Evolutionary conservation across 176 grass and related monocot species (phyloP).

Genomic region (Bromus sterilis): DNA sequence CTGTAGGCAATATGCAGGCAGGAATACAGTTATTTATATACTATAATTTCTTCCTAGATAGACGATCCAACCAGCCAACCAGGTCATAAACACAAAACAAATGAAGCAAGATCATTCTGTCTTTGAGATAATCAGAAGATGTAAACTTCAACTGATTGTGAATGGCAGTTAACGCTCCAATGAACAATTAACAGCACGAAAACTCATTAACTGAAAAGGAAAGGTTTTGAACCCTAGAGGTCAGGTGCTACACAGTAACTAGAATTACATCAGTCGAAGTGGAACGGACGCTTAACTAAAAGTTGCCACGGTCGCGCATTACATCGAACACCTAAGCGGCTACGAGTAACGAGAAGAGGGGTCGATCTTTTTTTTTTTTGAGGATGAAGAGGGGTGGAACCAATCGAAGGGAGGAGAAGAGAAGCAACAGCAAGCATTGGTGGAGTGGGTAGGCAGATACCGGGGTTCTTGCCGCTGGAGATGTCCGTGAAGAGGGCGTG

Average conservation of each 20-base stretch:
- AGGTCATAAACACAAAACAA: not conserved
- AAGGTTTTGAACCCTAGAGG: not conserved
- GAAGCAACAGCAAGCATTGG: not conserved
- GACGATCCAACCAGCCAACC: not conserved
- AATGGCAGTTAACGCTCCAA: not conserved
- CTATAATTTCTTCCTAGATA: not conserved
- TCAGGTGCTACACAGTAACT: not conserved
- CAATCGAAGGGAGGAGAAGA: not conserved
- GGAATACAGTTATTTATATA: not conserved
- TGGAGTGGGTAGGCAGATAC: not conserved
- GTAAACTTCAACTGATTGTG: not conserved
- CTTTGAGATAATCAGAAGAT: not conserved
- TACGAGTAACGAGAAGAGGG: not conserved
- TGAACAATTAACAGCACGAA: not conserved
- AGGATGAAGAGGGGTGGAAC: not conserved
- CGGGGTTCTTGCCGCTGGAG: conserved; percentile 56
- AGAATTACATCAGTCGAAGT: not conserved
- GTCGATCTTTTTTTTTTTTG: no score
- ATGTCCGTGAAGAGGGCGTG: conserved; percentile 44
- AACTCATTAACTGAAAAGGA: not conserved
- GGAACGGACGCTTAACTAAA: not conserved
- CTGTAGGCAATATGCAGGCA: not conserved
- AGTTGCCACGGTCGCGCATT: not conserved
- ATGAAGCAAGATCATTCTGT: not conserved
- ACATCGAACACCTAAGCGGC: conserved; percentile 4